phyloP scores from a whole-genome alignment of 2,329 filamentous ascomycete genomes.

The Ceratocystis colombiana region DNA sequence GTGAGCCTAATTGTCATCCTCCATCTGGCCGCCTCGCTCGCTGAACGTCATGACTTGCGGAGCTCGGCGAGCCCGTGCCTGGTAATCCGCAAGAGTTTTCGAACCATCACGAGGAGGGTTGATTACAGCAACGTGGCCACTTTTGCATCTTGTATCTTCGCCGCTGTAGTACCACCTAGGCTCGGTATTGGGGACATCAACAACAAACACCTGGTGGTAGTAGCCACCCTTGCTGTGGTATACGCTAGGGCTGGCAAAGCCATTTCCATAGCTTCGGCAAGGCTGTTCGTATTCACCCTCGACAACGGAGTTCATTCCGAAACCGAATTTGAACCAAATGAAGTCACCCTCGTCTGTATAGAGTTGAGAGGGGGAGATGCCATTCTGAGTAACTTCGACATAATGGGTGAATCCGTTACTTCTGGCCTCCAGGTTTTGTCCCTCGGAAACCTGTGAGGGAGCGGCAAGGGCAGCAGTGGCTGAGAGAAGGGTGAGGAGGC shows the following conservation, averaged over 20 bases:
- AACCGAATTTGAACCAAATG: neutral
- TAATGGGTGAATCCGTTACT: neutral
- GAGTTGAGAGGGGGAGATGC: neutral
- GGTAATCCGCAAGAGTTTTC: fast-evolving
- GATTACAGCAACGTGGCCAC: conserved; percentile 22
- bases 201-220: conserved; percentile 33
- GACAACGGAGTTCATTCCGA: fast-evolving
- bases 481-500: neutral
- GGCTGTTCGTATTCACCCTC: conserved; percentile 34
- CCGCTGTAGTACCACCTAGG: conserved; percentile 1
- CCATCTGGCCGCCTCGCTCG: too few relatives aligned
- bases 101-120: conserved; percentile 29
- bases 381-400: fast-evolving
- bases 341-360: neutral
- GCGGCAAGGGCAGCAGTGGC: neutral
- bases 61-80: too few relatives aligned
- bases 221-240: fast-evolving
- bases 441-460: neutral
- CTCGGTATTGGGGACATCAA: conserved; percentile 21
- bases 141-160: conserved; percentile 28
- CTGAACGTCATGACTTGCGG: fast-evolving
- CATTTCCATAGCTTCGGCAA: conserved; percentile 33
- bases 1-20: too few relatives aligned
- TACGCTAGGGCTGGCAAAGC: neutral
- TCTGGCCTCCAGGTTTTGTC: neutral